Evolutionary conservation across 768 basidiomycete species (phyloP), one percentile per base, ranked within the genome.

Genomic region (Tulasnella sp.): DNA sequence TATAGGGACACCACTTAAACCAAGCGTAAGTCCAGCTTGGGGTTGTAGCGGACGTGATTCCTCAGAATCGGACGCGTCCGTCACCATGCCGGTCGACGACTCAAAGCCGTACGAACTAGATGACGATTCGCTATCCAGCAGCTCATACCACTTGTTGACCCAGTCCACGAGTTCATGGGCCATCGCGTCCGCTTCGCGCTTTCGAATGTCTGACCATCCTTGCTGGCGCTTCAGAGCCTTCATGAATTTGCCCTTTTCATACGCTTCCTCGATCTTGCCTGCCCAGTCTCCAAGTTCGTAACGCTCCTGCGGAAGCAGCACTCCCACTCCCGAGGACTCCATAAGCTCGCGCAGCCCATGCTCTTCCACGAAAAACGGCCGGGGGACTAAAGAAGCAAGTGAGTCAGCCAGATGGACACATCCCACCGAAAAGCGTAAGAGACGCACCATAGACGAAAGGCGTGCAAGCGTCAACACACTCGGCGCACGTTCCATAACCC

Each of bases 281-380:
- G 91, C 89, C 92, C 92, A 93, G 73, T 91, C 87, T 11, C 92
- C 92, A n/a, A 83, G 84, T 81, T 93, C 92, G 79, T 92, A 93
- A 12, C 85, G 84, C 36, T 86, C 83, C 25, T 91, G 87, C 19
- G 87, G 84, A 42, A 93, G 85, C 81, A 92, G 91, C 38, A 92
- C 85, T 11, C 91, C 91, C 19, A 89, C 88, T 17, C 92, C 92
- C 67, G 90, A 87, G 31, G 83, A 83, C 49, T 88, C 84, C 49
- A 93, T 87, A 39, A 91, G 84, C 17, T 90, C 84, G 5, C 89
- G 87, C 39, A 94, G 84, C 3, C 93, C 93, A 79, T 91, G 89
- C 81, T 94, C 93, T 80, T 93, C 92, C 54, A 93, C 88, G 79
- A 94, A 93, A 45, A 93, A 84, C 0, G 93, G 93, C 1, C 92